These are phyloP conservation scores for Atkinsonella texensis DNA, from an alignment of 2,329 filamentous ascomycete species.

Conservation along the genomic window DNA sequence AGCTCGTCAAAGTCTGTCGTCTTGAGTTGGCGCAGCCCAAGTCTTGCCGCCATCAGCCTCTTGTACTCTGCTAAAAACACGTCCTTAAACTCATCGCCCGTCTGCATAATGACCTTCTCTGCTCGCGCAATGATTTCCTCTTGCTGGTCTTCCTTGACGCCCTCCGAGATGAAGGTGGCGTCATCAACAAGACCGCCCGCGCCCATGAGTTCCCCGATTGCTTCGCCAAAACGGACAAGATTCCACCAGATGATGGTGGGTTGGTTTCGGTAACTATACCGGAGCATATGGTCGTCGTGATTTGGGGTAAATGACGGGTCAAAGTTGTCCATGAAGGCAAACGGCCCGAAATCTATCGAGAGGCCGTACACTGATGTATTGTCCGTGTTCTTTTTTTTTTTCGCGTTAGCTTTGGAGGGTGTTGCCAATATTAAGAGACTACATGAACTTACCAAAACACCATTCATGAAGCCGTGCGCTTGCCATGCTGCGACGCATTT, in stretches of 20 bases:
- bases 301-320: conserved; percentile 93
- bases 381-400: conserved; percentile 60
- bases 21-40: conserved; percentile 61
- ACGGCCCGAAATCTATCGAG: conserved; percentile 89
- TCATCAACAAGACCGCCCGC: conserved; percentile 62
- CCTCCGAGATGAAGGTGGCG: conserved; percentile 56
- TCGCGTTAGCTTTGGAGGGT: no score
- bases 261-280: conserved; percentile 90
- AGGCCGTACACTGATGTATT: conserved; percentile 88
- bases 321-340: conserved; percentile 96
- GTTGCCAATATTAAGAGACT: no score
- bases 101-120: conserved; percentile 68
- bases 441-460: conserved; percentile 48
- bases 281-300: conserved; percentile 78
- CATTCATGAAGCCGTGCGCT: conserved; percentile 98
- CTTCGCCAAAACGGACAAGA: conserved; percentile 79
- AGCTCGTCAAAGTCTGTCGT: conserved; percentile 67
- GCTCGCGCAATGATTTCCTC: conserved; percentile 64
- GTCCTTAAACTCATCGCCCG: conserved; percentile 77
- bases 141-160: conserved; percentile 51
- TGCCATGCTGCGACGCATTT: conserved; percentile 88
- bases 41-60: conserved; percentile 63
- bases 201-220: conserved; percentile 78
- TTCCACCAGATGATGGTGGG: conserved; percentile 99
- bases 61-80: conserved; percentile 88